Conservation (phyloP, 345 rosid species). For the Carallia brachiata region DNA sequence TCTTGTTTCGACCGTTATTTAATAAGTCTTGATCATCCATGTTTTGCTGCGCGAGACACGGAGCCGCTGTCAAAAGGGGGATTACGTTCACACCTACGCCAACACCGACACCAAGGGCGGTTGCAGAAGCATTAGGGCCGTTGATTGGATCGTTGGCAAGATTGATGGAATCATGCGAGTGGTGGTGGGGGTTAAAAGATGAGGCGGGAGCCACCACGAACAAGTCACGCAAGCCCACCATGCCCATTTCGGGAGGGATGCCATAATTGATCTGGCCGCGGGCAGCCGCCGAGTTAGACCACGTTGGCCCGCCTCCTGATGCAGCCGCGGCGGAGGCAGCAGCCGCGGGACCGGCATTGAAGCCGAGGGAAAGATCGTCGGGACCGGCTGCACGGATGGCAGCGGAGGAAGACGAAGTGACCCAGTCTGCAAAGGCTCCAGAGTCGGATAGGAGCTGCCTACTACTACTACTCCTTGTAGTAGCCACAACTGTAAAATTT, state of each 20-base stretch:
- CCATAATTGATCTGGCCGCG: constrained; percentile 51
- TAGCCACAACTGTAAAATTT: constrained; percentile 74
- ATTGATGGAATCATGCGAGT: constrained; percentile 40
- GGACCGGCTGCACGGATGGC: constrained; percentile 55
- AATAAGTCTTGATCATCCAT: constrained; percentile 51
- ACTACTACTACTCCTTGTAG: constrained; percentile 55
- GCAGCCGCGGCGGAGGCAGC: constrained; percentile 35
- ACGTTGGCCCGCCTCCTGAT: constrained; percentile 34
- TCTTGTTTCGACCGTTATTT: constrained; percentile 33
- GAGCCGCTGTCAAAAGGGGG: constrained; percentile 67
- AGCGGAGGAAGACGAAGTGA: constrained; percentile 49
- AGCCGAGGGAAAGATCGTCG: constrained; percentile 95
- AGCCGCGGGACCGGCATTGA: constrained; percentile 76
- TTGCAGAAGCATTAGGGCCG: constrained; percentile 42
- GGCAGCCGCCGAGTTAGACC: constrained; percentile 42
- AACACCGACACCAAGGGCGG: constrained; percentile 66
- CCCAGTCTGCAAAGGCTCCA: constrained; percentile 95
- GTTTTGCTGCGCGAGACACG: constrained; percentile 46
- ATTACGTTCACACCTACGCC: constrained; percentile 74
- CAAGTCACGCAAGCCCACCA: constrained; percentile 68
- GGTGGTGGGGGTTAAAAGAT: constrained; percentile 49
- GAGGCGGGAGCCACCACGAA: constrained; percentile 79
- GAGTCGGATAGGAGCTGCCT: constrained; percentile 76
- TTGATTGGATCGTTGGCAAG: constrained; percentile 33
- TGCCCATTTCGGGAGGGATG: constrained; percentile 72